Evolutionary conservation across 768 basidiomycete genomes (phyloP).

Genomic region (Lactarius quietus): DNA sequence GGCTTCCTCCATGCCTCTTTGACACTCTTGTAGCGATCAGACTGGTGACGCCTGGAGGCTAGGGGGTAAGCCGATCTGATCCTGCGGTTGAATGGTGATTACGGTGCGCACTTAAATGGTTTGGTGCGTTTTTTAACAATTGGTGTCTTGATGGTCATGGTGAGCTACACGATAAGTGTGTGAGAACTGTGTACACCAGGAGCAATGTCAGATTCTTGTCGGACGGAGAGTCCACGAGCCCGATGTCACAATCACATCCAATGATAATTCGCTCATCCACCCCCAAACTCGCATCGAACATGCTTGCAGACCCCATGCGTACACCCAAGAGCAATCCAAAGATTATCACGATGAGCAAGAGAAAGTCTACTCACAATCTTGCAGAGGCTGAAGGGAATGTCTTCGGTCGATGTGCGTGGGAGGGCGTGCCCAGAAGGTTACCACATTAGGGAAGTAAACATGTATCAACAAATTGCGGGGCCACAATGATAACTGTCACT

Average conservation of each 20-base stretch:
- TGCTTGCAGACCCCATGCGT: not conserved
- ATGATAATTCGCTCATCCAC: slow-evolving; percentile 27
- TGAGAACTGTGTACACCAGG: slow-evolving; percentile 17
- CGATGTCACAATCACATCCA: not conserved
- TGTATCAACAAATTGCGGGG: slow-evolving; percentile 12
- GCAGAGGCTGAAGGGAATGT: slow-evolving; percentile 44
- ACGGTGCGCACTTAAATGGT: slow-evolving; percentile 81
- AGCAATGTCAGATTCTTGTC: slow-evolving; percentile 2
- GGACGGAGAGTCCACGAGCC: not conserved
- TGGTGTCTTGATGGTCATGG: slow-evolving; percentile 44
- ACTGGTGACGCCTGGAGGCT: slow-evolving; percentile 84
- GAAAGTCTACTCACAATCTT: slow-evolving; percentile 49
- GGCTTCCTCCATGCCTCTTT: slow-evolving; percentile 99
- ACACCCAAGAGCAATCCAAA: not conserved
- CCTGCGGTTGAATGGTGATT: not conserved
- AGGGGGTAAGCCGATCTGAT: not conserved
- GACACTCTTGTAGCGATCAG: slow-evolving; percentile 94
- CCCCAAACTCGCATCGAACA: not conserved
- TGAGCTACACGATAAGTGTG: too few relatives aligned
- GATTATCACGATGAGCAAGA: slow-evolving; percentile 1
- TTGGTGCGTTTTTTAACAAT: slow-evolving; percentile 98
- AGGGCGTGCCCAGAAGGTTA: not conserved
- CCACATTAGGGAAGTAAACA: slow-evolving; percentile 22
- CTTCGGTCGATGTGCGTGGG: slow-evolving; percentile 7
- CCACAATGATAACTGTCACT: not conserved